phyloP scores from a whole-genome alignment of 345 rosid genomes.

The Eucalyptus rudis region DNA sequence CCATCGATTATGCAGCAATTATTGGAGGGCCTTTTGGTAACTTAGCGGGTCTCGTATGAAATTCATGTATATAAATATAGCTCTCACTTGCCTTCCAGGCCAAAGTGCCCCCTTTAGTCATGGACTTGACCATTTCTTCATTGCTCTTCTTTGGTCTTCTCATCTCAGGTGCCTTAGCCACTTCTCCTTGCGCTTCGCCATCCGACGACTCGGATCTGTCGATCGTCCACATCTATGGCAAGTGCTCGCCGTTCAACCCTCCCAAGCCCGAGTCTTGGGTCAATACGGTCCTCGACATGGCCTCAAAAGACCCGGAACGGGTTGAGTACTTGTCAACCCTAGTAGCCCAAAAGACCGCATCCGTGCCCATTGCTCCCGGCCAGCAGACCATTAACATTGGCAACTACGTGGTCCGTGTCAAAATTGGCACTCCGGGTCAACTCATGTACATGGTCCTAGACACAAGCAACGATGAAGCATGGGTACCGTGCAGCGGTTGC shows the following conservation, averaged over 20 bases:
- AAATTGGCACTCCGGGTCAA: slow-evolving; percentile 73
- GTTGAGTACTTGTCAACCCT: slow-evolving; percentile 48
- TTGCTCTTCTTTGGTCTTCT: slow-evolving; percentile 31
- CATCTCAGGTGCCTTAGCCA: slow-evolving; percentile 14
- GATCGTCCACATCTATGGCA: slow-evolving; percentile 55
- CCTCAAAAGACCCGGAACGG: slow-evolving; percentile 53
- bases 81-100: neutral
- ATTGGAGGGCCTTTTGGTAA: slow-evolving; percentile 13
- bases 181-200: slow-evolving; percentile 30
- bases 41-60: neutral
- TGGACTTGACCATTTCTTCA: slow-evolving; percentile 21
- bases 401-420: slow-evolving; percentile 66
- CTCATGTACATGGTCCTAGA: slow-evolving; percentile 76
- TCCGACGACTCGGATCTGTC: slow-evolving; percentile 38
- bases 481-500: slow-evolving; percentile 76
- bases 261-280: slow-evolving; percentile 33
- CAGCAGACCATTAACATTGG: slow-evolving; percentile 28
- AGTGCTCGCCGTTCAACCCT: slow-evolving; percentile 65
- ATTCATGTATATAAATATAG: neutral
- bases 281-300: slow-evolving; percentile 54
- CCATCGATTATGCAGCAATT: neutral
- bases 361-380: slow-evolving; percentile 62
- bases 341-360: slow-evolving; percentile 24
- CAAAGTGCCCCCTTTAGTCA: neutral
- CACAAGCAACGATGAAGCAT: slow-evolving; percentile 61